phyloP scores from a whole-genome alignment of 768 basidiomycete species.

The Mycena albidolilacea region DNA sequence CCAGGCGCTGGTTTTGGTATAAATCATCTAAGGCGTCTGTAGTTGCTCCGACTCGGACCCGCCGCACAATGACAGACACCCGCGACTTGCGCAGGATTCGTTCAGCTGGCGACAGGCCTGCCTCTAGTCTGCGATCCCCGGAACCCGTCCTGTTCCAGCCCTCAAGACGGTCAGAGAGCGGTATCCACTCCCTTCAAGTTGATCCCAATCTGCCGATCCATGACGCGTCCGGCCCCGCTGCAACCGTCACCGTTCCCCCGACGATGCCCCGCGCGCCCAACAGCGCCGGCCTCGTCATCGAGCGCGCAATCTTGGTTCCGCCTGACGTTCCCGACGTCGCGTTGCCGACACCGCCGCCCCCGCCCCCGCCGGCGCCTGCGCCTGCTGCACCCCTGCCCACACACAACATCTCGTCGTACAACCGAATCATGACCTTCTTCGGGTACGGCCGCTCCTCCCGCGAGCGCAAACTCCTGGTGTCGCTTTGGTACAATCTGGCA shows the following conservation, averaged over 20 bases:
- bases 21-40: not conserved
- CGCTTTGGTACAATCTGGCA: constrained; percentile 59
- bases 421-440: constrained; percentile 55
- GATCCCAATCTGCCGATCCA: constrained; percentile 18
- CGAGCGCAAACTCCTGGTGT: constrained; percentile 64
- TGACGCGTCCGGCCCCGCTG: constrained; percentile 15
- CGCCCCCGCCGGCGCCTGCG: constrained; percentile 31
- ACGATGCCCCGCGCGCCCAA: not conserved
- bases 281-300: constrained; percentile 28
- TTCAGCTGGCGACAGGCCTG: constrained; percentile 57
- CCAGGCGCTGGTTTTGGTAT: constrained; percentile 14
- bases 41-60: not conserved
- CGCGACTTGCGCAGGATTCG: constrained; percentile 53
- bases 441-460: constrained; percentile 68
- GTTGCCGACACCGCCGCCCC: constrained; percentile 7
- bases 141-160: constrained; percentile 40
- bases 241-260: constrained; percentile 8
- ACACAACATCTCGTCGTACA: constrained; percentile 46
- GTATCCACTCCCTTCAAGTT: constrained; percentile 25
- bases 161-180: constrained; percentile 41
- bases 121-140: constrained; percentile 41
- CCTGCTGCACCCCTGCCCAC: constrained; percentile 30
- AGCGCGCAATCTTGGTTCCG: not conserved
- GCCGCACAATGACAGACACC: constrained; percentile 26
- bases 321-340: not conserved